Base-by-base conservation (phyloP, 305 asterid genomes). In the Solanum hybrid region DNA sequence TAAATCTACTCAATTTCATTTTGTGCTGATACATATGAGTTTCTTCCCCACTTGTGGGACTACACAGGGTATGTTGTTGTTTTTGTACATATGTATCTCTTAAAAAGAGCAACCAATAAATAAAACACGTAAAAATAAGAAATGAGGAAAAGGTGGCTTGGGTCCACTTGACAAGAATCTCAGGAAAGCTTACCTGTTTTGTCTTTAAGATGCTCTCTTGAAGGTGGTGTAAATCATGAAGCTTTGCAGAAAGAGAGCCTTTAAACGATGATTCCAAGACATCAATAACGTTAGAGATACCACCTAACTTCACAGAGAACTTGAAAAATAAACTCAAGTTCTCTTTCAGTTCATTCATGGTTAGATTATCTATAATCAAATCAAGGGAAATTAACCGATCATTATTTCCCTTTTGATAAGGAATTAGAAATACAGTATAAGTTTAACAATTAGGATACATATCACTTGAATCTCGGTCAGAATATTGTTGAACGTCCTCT, bases 181-280 rank as follows among this genome's bases (percentile, higher is more conserved):
- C 83, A 71, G 89, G 89, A 39, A 42, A 89, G 91, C 91, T 92
- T 36, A 98, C 99, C 98, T 98, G 99, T 92, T 96, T 97, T 89
- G 98, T 94, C 97, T 93, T 98, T 91, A 95, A 86, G 90, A 95
- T 92, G 90, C 93, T 94, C 92, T 98, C 99, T 91, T 94, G 99
- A 89, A 98, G 98, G 91, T 92, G 92, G 86, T 94, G 92, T 88
- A 97, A 94, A 92, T 97, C 98, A 91, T 94, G 93, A 89, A 95
- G 93, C 92, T 93, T 94, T 87, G 96, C 96, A 31, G 98, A 94
- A 75, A 92, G 89, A 89, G 99, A 93, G 90, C 95, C 96, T 95
- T 93, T 94, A 90, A 97, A 95, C 69, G 99, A 96, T 87, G 97
- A 97, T 92, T 96, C 98, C 92, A 98, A 89, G 91, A 94, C 98